Base-by-base conservation (phyloP, 768 basidiomycete species). In the Pluteus cervinus region DNA sequence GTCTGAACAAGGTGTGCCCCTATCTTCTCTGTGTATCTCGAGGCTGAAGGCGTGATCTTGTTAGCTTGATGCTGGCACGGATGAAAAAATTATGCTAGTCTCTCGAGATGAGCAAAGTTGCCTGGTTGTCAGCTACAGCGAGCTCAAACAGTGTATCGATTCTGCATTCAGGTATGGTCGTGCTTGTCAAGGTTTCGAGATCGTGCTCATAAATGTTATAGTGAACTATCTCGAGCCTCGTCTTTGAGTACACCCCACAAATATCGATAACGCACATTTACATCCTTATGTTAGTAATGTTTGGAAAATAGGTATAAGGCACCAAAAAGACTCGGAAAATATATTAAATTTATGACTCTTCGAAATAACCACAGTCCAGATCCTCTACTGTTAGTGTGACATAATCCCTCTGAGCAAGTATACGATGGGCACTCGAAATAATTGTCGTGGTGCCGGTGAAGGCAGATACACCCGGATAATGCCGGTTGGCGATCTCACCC, bases 21-120 rank as follows among this genome's bases (percentile, higher is more conserved):
- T 11, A 33, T 18, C 8, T 20, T 22, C 14, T 15, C 6, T 28
- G 11, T 23, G 14, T 22, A 20, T 37, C 11, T 51, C 7, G 26
- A 18, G 28, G 18, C 24, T 33, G 3, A 24, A 36, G 11, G 36
- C n/a, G n/a, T 34, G 15, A 15, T 28, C 36, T 4, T 33, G 25
- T 7, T 45, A 94, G 89, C 76, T 98, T 35, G 96, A 99, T 55
- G 82, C 83, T 6, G 94, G 93, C 5, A 76, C 84, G 10, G 94
- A 98, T 29, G 96, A 99, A 56, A 82, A 81, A 44, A 70, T 99
- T 46, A 94, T 97, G 92, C 74, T 99, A 17, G 79, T 96, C 18
- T 81, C 91, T 5, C 71, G 94, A 31, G 94, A 99, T 55, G 96
- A 98, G 55, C 93, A 94, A 65, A 92, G 84, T 51, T 96, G 92